Evolutionary conservation across 805 yeast species (phyloP), one percentile per base, ranked within the genome.

Genomic region (Lipomyces japonicus): DNA sequence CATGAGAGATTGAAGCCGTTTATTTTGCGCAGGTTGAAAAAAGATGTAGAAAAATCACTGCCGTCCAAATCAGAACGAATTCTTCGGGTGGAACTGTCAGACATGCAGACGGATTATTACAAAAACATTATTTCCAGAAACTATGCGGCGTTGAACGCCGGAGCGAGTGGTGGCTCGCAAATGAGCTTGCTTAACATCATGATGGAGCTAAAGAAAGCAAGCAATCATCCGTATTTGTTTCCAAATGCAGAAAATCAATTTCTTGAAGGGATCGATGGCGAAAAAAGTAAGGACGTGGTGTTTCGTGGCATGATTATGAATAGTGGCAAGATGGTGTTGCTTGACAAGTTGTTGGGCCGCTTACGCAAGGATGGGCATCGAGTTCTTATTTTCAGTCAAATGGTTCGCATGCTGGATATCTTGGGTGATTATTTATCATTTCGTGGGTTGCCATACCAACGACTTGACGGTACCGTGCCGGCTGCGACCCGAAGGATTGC

Each of bases 21-120:
- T 63, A 93, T 93, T 50, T 73, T 93, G 57, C 81, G 99, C 67
- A 79, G 99, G 62, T 76, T 95, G 67, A 93, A 93, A 67, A 93
- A 93, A 65, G 98, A 93, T 70, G 99, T 93, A 10, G 98, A 95
- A 67, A 95, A 91, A 65, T 88, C 96, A 0, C 74, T 93, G 56
- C 98, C 98, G 2, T 86, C 96, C 1, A 93, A 93, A 67, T 85
- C 96, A 0, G 98, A 93, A 70, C 79, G 97, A 60, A 95, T 95
- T 55, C 72, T 95, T 60, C 79, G 98, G 62, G 98, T 93, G 3
- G 99, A 93, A 66, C 74, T 93, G 51, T 86, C 97, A 1, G 98
- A 93, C 63, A 74, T 88, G 61, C 99, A 93, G 70, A 93, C 97
- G 0, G 89, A 87, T 51, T 93, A 91, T 68, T 93, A 93, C 71